Evolutionary conservation across 345 rosid species (phyloP).

Genomic region (Litchi chinensis): DNA sequence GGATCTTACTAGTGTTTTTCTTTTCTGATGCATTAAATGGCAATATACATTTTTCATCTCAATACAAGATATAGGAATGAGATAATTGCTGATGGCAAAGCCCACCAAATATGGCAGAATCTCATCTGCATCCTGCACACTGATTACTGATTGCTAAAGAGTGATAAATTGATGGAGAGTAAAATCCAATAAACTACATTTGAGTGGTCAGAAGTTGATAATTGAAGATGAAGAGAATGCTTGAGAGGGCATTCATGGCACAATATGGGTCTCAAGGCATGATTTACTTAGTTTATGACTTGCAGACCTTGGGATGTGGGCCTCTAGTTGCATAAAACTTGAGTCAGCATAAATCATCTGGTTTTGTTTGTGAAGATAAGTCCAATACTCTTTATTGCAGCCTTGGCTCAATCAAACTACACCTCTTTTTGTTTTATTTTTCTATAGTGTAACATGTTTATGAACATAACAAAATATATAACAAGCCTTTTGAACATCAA

Average conservation of each 20-base stretch:
- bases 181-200: neutral
- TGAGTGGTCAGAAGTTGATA: neutral
- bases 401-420: neutral
- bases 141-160: neutral
- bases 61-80: constrained; percentile 7
- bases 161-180: neutral
- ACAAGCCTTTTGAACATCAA: neutral
- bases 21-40: neutral
- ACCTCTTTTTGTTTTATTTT: neutral
- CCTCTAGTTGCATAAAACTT: neutral
- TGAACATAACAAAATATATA: neutral
- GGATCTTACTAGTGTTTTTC: constrained; percentile 1
- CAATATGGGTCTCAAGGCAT: neutral
- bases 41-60: neutral
- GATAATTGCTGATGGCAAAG: neutral
- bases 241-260: neutral
- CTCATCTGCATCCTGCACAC: constrained; percentile 2
- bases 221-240: neutral
- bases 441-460: neutral
- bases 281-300: neutral
- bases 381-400: neutral
- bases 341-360: neutral
- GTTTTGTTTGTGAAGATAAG: constrained; percentile 2
- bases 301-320: neutral
- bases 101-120: neutral